Evolutionary conservation across 176 grass and related monocot genomes (phyloP).

Genomic region (Olyra latifolia): DNA sequence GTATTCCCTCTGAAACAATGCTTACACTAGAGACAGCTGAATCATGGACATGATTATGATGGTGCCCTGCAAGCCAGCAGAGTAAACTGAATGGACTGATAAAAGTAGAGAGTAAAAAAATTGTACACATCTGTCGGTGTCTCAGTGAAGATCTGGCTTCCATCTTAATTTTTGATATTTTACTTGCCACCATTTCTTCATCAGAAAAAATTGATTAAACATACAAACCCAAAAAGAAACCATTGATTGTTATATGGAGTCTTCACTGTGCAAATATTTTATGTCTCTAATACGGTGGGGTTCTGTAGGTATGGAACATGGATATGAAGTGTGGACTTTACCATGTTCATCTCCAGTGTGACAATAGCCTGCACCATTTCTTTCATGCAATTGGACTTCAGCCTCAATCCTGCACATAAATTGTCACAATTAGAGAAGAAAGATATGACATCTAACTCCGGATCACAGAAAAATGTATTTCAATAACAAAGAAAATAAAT

Average conservation of each 20-base stretch:
- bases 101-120: background rate
- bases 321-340: slow-evolving; percentile 11
- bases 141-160: background rate
- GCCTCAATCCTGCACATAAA: slow-evolving; percentile 51
- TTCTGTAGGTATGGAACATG: background rate
- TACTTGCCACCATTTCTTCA: background rate
- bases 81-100: slow-evolving; percentile 7
- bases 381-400: slow-evolving; percentile 48
- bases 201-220: background rate
- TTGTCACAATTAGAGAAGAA: slow-evolving; percentile 11
- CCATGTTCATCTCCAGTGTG: slow-evolving; percentile 47
- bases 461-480: background rate
- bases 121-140: background rate
- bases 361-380: slow-evolving; percentile 37
- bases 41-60: slow-evolving; percentile 74
- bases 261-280: background rate
- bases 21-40: slow-evolving; percentile 64
- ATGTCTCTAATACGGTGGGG: background rate
- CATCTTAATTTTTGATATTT: background rate
- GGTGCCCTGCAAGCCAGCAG: slow-evolving; percentile 42
- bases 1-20: slow-evolving; percentile 64
- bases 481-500: background rate
- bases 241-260: background rate
- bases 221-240: slow-evolving; percentile 4
- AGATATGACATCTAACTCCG: background rate